These are phyloP conservation scores for Albophoma yamanashiensis DNA, from an alignment of 2,329 filamentous ascomycete species.

Conservation along the genomic window DNA sequence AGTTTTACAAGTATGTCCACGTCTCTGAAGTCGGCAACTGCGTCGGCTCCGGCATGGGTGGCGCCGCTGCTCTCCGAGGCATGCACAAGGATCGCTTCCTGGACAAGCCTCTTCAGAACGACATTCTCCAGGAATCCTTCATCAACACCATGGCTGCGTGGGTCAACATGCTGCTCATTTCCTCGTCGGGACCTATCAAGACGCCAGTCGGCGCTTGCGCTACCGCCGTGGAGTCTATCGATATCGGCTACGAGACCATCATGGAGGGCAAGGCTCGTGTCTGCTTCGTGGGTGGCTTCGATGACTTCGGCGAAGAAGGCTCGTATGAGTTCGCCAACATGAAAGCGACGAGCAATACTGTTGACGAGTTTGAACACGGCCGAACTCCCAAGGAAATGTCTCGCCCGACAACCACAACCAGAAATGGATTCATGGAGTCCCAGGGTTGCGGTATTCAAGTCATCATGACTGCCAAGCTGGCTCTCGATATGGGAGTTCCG, in stretches of 20 bases:
- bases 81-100: constrained; percentile 99
- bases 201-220: constrained; percentile 96
- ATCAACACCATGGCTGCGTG: constrained; percentile 99
- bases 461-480: constrained; percentile 95
- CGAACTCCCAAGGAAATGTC: constrained; percentile 97
- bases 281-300: constrained; percentile 96
- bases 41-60: constrained; percentile 96
- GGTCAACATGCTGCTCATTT: constrained; percentile 98
- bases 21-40: constrained; percentile 97
- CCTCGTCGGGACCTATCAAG: constrained; percentile 96
- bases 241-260: constrained; percentile 97
- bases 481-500: constrained; percentile 95
- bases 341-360: constrained; percentile 97
- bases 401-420: constrained; percentile 87
- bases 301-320: constrained; percentile 98
- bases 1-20: constrained; percentile 99
- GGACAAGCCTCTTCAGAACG: constrained; percentile 95
- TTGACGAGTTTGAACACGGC: constrained; percentile 91
- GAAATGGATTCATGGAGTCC: constrained; percentile 98
- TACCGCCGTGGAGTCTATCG: constrained; percentile 92
- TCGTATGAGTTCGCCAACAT: constrained; percentile 99
- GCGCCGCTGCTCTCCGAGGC: constrained; percentile 78
- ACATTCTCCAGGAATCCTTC: constrained; percentile 98
- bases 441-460: constrained; percentile 97
- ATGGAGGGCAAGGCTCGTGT: constrained; percentile 95